These are phyloP conservation scores for Hypoxylon sp. DNA, from an alignment of 2,329 filamentous ascomycete species.

Conservation along the genomic window DNA sequence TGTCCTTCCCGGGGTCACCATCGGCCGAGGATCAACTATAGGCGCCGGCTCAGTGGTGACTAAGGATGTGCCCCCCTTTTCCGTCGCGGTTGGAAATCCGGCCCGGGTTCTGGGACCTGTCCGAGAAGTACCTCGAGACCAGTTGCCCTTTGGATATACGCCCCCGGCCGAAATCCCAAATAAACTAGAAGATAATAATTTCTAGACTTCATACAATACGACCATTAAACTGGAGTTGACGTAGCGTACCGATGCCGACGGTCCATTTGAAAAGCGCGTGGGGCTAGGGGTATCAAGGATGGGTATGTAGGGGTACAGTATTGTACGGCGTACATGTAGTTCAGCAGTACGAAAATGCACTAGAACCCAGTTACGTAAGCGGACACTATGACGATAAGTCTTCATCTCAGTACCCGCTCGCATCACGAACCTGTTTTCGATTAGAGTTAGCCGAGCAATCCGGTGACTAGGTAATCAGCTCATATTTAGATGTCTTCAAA, in stretches of 20 bases:
- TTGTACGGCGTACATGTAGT: background rate
- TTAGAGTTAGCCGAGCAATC: background rate
- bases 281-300: background rate
- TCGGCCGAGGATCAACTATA: conserved; percentile 80
- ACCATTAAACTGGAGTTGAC: background rate
- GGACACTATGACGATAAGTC: background rate
- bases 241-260: background rate
- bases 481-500: background rate
- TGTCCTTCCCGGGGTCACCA: conserved; percentile 82
- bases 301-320: no score
- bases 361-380: background rate
- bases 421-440: background rate
- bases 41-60: conserved; percentile 89
- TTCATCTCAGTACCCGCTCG: background rate
- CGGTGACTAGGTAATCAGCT: background rate
- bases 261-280: background rate
- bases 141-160: background rate
- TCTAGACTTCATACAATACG: background rate
- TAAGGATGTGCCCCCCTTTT: conserved; percentile 60
- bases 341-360: background rate
- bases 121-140: background rate
- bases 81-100: background rate
- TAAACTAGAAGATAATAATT: background rate
- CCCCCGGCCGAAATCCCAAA: background rate
- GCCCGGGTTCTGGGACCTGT: background rate